These are phyloP conservation scores for Jacaranda copaia DNA, from an alignment of 257 asterid genomes.

Conservation along the genomic window DNA sequence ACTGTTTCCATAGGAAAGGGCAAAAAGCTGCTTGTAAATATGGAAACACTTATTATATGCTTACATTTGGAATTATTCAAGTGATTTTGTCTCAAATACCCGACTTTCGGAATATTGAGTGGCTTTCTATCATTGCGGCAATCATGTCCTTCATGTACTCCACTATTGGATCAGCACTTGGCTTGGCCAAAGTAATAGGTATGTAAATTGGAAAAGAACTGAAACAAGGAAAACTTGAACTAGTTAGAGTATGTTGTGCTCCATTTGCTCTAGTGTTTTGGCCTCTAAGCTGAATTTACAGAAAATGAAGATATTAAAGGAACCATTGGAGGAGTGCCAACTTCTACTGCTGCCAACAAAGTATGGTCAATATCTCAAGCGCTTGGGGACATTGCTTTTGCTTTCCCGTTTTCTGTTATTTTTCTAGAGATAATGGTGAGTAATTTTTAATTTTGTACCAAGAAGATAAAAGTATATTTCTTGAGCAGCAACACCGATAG, in stretches of 20 bases:
- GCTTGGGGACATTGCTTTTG: constrained; percentile 79
- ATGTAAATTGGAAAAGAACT: background rate
- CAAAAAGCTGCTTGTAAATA: constrained; percentile 55
- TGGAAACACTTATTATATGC: constrained; percentile 51
- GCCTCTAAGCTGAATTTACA: constrained; percentile 35
- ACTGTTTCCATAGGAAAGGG: constrained; percentile 77
- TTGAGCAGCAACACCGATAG: constrained; percentile 4
- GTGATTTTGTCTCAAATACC: constrained; percentile 75
- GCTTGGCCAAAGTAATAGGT: constrained; percentile 80
- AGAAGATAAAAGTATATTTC: background rate
- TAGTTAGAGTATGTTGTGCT: background rate
- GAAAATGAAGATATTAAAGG: constrained; percentile 77
- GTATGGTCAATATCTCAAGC: constrained; percentile 69
- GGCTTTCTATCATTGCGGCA: constrained; percentile 78
- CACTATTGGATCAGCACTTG: constrained; percentile 71
- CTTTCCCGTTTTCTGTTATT: constrained; percentile 70
- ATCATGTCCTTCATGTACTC: constrained; percentile 79
- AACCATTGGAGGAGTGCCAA: constrained; percentile 65
- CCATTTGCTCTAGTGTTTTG: background rate
- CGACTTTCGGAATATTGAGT: constrained; percentile 63
- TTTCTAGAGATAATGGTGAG: constrained; percentile 81
- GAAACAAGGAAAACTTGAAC: background rate
- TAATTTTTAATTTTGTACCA: background rate
- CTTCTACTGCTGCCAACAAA: constrained; percentile 51
- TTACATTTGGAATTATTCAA: constrained; percentile 69